Evolutionary conservation across 805 yeast genomes (phyloP).

Genomic region (Saturnispora mendoncae): DNA sequence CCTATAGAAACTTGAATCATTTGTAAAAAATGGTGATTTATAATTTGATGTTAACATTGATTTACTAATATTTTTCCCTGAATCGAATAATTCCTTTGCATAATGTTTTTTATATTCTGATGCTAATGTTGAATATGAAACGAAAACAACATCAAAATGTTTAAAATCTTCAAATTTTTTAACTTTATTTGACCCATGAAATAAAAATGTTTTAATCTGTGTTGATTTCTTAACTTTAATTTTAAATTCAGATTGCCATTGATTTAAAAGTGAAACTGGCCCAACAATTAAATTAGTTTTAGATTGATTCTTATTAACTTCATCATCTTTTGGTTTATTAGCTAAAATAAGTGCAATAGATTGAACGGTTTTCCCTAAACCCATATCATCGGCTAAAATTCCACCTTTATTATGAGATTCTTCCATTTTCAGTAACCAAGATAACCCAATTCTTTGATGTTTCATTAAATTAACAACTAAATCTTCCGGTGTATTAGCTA

Average conservation of each 20-base stretch:
- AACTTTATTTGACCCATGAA: conserved; percentile 42
- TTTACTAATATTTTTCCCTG: conserved; percentile 30
- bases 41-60: conserved; percentile 34
- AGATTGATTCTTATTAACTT: conserved; percentile 18
- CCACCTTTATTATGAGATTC: conserved; percentile 52
- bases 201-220: conserved; percentile 45
- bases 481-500: conserved; percentile 60
- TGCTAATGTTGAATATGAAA: conserved; percentile 73
- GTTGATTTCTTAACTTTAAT: conserved; percentile 46
- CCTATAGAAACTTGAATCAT: conserved; percentile 43
- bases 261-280: conserved; percentile 78
- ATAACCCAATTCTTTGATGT: conserved; percentile 79
- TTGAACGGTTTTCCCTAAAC: conserved; percentile 70
- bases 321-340: conserved; percentile 24
- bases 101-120: conserved; percentile 68
- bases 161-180: conserved; percentile 38
- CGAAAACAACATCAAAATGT: conserved; percentile 62
- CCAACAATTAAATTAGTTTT: conserved; percentile 73
- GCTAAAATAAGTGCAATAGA: conserved; percentile 52
- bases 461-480: conserved; percentile 34
- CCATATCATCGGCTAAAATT: conserved; percentile 77
- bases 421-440: conserved; percentile 74
- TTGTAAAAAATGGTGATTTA: conserved; percentile 53
- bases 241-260: conserved; percentile 75
- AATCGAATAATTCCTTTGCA: conserved; percentile 29